Evolutionary conservation across 2,329 filamentous ascomycete genomes (phyloP).

Genomic region (Grosmannia clavigera): DNA sequence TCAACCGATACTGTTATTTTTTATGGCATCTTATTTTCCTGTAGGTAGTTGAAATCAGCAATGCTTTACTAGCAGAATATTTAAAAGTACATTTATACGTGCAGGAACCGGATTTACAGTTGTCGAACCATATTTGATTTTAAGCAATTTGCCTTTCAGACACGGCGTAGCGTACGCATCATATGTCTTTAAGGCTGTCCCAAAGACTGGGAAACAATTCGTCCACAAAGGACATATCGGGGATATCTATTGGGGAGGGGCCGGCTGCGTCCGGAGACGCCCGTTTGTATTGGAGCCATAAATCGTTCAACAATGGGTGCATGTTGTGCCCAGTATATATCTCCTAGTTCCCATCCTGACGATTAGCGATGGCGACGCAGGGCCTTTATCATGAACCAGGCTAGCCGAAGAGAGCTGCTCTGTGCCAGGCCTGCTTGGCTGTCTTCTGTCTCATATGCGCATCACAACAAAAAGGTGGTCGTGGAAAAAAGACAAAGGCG

Average conservation of each 20-base stretch:
- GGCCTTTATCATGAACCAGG: neutral
- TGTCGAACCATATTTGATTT: neutral
- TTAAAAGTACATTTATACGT: no score
- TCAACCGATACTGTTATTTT: no score
- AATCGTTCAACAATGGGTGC: neutral
- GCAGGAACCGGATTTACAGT: neutral
- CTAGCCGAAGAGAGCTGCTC: neutral
- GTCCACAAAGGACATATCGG: neutral
- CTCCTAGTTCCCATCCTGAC: conserved; percentile 35
- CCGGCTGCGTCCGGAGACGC: neutral
- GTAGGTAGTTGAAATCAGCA: no score
- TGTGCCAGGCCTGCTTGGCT: neutral
- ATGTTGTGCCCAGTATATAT: conserved; percentile 32
- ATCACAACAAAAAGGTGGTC: neutral
- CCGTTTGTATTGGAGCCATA: neutral
- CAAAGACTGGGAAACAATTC: conserved; percentile 1
- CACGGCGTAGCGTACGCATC: neutral
- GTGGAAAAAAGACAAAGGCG: conserved; percentile 1
- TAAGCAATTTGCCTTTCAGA: neutral
- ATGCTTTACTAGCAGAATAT: no score
- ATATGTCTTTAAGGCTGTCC: neutral
- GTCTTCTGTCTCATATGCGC: neutral
- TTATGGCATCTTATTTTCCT: neutral
- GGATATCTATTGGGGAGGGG: neutral
- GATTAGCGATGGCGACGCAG: neutral